phyloP scores from a whole-genome alignment of 306 rosid species.

The Vicia faba region DNA sequence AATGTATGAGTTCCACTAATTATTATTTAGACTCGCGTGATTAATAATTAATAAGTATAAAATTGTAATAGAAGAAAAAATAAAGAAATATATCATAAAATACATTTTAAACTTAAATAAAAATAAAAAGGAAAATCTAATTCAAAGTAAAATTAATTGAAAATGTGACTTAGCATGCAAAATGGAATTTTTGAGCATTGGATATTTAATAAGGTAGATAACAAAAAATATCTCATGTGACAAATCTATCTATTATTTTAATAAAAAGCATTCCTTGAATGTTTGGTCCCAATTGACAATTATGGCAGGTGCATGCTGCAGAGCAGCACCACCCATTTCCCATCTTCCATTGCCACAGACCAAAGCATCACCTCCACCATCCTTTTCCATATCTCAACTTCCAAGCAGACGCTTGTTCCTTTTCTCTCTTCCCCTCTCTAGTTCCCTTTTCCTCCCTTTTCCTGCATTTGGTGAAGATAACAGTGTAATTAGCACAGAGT shows the following conservation, averaged over 20 bases:
- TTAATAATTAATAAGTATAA: too few species aligned
- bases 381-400: conserved; percentile 34
- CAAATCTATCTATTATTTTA: background rate
- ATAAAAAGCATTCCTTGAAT: background rate
- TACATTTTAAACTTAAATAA: background rate
- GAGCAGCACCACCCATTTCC: conserved; percentile 42
- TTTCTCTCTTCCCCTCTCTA: conserved; percentile 54
- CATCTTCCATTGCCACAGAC: conserved; percentile 34
- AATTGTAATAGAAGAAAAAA: background rate
- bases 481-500: conserved; percentile 22
- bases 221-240: conserved; percentile 33
- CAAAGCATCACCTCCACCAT: conserved; percentile 33
- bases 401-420: conserved; percentile 57
- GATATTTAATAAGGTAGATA: conserved; percentile 24
- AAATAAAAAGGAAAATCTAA: background rate
- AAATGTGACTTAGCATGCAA: background rate
- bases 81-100: background rate
- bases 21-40: too few species aligned
- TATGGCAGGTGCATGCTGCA: conserved; percentile 57
- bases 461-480: conserved; percentile 28
- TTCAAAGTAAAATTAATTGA: background rate
- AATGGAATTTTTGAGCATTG: conserved; percentile 21
- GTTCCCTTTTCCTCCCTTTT: conserved; percentile 49
- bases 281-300: conserved; percentile 3
- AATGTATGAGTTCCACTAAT: too few species aligned